phyloP scores from a whole-genome alignment of 371 early-diverging fungal genomes.

The Chytridiales sp. region DNA sequence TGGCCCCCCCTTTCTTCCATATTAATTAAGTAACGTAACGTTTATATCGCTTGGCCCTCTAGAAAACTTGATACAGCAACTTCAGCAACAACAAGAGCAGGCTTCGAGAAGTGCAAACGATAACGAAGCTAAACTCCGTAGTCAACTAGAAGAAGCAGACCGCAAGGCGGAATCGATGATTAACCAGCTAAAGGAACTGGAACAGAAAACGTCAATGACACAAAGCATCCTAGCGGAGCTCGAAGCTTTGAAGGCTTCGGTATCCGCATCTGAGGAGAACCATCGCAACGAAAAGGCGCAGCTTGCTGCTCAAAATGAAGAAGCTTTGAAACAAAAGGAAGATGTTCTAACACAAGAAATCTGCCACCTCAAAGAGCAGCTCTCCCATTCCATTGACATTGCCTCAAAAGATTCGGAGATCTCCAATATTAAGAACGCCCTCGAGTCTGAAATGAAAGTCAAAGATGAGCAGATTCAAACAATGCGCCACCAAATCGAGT shows the following conservation, averaged over 20 bases:
- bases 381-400: no score
- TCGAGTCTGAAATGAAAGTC: conserved; percentile 1
- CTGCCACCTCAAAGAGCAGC: no score
- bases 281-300: conserved; percentile 11
- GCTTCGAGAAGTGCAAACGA: neutral
- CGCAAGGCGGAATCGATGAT: no score
- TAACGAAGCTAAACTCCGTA: conserved; percentile 7
- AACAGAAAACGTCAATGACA: neutral
- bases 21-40: no score
- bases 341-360: no score
- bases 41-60: no score
- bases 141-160: conserved; percentile 13
- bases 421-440: no score
- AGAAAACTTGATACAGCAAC: conserved; percentile 7
- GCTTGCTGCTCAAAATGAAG: neutral
- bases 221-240: neutral
- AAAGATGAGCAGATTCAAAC: neutral
- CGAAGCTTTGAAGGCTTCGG: neutral
- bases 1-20: no score
- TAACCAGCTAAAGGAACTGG: conserved; percentile 6
- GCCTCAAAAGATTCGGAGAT: no score
- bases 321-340: conserved; percentile 7
- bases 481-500: neutral
- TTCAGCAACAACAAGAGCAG: conserved; percentile 10
- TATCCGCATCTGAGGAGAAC: neutral